These are phyloP conservation scores for Acacia concinna DNA, from an alignment of 331 rosid species.

Conservation along the genomic window DNA sequence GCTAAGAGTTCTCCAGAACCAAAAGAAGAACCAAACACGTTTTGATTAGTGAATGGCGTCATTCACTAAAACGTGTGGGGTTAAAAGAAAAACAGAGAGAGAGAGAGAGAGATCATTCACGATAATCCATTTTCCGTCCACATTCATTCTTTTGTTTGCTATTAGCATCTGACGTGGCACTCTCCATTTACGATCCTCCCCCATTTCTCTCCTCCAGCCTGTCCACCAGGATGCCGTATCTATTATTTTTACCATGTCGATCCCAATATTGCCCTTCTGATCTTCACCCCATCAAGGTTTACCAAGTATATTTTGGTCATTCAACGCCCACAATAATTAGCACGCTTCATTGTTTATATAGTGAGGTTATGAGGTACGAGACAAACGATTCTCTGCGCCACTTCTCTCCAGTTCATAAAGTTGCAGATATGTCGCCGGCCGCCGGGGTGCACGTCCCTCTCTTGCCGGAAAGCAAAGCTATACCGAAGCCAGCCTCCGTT, in stretches of 20 bases:
- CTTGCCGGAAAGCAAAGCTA: slow-evolving; percentile 28
- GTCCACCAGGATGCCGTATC: not conserved
- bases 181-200: not conserved
- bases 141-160: not conserved
- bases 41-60: not conserved
- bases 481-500: slow-evolving; percentile 40
- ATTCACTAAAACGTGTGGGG: no score
- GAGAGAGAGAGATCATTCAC: not conserved
- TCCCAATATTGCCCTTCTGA: not conserved
- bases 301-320: slow-evolving; percentile 12
- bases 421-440: slow-evolving; percentile 61
- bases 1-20: not conserved
- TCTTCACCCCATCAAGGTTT: not conserved
- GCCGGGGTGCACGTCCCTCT: slow-evolving; percentile 46
- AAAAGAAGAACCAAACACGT: not conserved
- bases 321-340: slow-evolving; percentile 13
- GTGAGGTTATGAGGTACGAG: not conserved
- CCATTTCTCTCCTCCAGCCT: not conserved
- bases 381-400: not conserved
- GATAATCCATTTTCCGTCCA: not conserved
- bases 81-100: no score
- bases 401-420: not conserved
- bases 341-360: not conserved
- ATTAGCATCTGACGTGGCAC: not conserved
- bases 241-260: not conserved